These are phyloP conservation scores for Elsinoe fawcettii DNA, from an alignment of 2,329 filamentous ascomycete species.

Conservation along the genomic window DNA sequence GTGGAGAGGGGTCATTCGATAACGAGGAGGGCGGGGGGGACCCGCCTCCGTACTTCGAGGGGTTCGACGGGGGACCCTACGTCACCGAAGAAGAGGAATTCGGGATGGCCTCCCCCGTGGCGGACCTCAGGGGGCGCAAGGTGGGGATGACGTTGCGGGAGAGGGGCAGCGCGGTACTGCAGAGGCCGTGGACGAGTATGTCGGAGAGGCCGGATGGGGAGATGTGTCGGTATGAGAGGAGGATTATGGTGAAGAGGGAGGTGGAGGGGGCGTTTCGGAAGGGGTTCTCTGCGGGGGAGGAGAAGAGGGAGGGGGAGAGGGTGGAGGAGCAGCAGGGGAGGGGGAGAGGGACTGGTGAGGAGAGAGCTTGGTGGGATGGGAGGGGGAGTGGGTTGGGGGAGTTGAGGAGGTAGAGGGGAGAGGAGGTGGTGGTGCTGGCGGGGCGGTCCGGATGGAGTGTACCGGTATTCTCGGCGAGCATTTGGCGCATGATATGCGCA, in stretches of 20 bases:
- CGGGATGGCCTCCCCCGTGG: neutral
- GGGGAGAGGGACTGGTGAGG: constrained; percentile 13
- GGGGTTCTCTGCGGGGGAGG: neutral
- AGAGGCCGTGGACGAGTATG: neutral
- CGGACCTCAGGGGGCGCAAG: neutral
- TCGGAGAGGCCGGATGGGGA: neutral
- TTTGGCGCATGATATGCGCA: neutral
- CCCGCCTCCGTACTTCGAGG: neutral
- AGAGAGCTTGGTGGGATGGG: constrained; percentile 10
- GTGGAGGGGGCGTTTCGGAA: constrained; percentile 8
- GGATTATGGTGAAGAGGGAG: constrained; percentile 12
- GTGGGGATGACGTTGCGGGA: neutral
- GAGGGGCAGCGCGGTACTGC: neutral
- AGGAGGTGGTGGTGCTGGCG: neutral
- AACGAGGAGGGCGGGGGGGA: neutral
- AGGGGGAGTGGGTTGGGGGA: constrained; percentile 5
- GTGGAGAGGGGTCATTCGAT: neutral
- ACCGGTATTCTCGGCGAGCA: neutral
- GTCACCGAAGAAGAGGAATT: neutral
- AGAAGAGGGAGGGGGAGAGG: constrained; percentile 7
- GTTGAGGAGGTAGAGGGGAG: neutral
- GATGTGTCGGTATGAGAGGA: neutral
- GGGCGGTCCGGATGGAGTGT: neutral
- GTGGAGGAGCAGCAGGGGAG: constrained; percentile 13
- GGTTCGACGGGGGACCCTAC: constrained; percentile 3